phyloP scores from a whole-genome alignment of 176 grass and related monocot genomes.

The Poa annua region DNA sequence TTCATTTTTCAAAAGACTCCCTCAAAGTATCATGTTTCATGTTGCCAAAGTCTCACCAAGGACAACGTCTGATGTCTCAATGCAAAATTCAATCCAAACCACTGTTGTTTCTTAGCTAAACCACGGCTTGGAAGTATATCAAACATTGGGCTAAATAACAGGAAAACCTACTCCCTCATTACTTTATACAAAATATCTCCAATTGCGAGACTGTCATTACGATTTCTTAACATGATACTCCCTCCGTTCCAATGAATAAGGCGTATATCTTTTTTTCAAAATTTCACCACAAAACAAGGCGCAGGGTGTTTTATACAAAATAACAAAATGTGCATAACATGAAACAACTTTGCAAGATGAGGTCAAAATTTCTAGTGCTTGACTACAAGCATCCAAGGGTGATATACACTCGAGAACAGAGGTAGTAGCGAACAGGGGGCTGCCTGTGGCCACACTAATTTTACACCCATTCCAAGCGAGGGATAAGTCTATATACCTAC shows the following conservation, averaged over 20 bases:
- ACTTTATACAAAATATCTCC: background rate
- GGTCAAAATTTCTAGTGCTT: background rate
- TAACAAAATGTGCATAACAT: background rate
- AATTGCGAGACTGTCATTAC: background rate
- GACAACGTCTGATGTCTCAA: background rate
- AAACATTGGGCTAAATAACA: slow-evolving; percentile 1
- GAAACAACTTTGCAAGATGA: slow-evolving; percentile 1
- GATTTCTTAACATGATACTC: background rate
- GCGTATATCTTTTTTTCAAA: no score
- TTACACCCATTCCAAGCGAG: no score
- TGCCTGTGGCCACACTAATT: no score
- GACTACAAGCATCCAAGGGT: background rate
- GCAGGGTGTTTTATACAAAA: slow-evolving; percentile 1
- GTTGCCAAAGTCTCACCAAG: background rate
- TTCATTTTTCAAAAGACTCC: background rate
- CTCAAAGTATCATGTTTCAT: background rate
- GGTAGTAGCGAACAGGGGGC: background rate
- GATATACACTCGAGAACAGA: background rate
- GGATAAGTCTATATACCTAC: background rate
- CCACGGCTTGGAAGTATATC: background rate
- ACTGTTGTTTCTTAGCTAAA: slow-evolving; percentile 4
- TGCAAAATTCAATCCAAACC: background rate
- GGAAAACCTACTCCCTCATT: background rate
- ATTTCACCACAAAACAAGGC: no score
- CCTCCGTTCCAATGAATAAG: no score